Evolutionary conservation across 768 basidiomycete genomes (phyloP).

Genomic region (Lactarius quietus): DNA sequence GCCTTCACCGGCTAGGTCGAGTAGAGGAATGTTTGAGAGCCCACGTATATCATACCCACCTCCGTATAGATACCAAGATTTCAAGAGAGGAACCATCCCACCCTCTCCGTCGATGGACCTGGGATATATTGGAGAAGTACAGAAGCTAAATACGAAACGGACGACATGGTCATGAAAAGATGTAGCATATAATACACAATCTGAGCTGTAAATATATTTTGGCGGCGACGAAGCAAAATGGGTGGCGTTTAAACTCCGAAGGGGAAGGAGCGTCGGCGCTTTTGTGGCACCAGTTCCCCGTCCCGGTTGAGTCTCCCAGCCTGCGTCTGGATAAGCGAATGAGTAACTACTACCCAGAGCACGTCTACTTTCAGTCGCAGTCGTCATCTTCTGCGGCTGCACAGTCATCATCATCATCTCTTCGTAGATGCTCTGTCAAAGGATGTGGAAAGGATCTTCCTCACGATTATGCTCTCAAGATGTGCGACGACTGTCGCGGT

Average conservation of each 20-base stretch:
- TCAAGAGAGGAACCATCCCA: not conserved
- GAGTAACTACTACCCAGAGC: constrained; percentile 26
- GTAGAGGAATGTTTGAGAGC: constrained; percentile 3
- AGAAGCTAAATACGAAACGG: not conserved
- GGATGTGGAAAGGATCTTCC: constrained; percentile 39
- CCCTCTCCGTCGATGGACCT: constrained; percentile 10
- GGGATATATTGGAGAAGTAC: not conserved
- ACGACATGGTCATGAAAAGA: constrained; percentile 1
- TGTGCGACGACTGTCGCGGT: constrained; percentile 51
- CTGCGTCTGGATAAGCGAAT: constrained; percentile 25
- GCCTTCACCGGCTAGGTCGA: constrained; percentile 2
- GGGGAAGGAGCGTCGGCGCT: constrained; percentile 15
- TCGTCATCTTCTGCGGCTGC: not conserved
- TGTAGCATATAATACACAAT: not conserved
- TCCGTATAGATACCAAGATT: constrained; percentile 2
- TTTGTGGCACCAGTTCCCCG: constrained; percentile 7
- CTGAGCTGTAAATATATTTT: not conserved
- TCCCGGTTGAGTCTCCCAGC: constrained; percentile 7
- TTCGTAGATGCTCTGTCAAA: constrained; percentile 41
- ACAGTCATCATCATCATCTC: constrained; percentile 1
- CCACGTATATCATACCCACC: not conserved
- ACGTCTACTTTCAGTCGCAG: constrained; percentile 24
- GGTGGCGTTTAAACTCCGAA: constrained; percentile 21
- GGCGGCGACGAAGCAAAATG: constrained; percentile 14
- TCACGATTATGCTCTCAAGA: constrained; percentile 39